Evolutionary conservation across 202 grass and related monocot species (phyloP).

Genomic region (Musa balbisiana): DNA sequence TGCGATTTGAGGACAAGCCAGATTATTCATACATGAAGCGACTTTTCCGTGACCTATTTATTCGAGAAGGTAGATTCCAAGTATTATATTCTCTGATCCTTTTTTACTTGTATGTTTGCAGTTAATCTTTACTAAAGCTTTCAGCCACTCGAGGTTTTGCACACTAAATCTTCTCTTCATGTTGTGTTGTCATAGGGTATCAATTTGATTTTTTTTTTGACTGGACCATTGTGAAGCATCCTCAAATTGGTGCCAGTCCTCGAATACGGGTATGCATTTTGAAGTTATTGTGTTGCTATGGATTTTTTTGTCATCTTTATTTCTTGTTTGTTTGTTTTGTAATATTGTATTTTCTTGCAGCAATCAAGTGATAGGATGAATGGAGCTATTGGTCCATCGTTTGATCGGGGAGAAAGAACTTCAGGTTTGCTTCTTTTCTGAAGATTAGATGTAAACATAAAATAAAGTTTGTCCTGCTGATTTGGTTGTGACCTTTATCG

Average conservation of each 20-base stretch:
- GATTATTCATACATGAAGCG: constrained; percentile 20
- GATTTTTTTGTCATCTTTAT: constrained; percentile 1
- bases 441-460: constrained; percentile 6
- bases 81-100: not conserved
- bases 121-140: not conserved
- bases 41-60: constrained; percentile 17
- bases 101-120: not conserved
- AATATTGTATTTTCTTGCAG: constrained; percentile 10
- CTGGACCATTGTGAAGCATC: constrained; percentile 72
- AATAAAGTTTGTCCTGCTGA: not conserved
- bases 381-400: constrained; percentile 49
- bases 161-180: not conserved
- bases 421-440: constrained; percentile 31
- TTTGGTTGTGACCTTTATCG: constrained; percentile 24
- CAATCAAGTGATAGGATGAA: constrained; percentile 41
- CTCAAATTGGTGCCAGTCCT: constrained; percentile 52
- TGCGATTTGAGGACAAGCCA: constrained; percentile 21
- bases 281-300: not conserved
- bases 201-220: constrained; percentile 94
- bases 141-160: not conserved
- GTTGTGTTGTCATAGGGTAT: constrained; percentile 46
- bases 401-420: constrained; percentile 58
- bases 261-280: constrained; percentile 51
- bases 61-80: constrained; percentile 4
- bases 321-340: constrained; percentile 3